Percentiles rank a stretch among this genome's conserved stretches.
Evolutionary conservation across 75 land plant species (phyloP).

Genomic region (Isoetes taiwanensis): DNA sequence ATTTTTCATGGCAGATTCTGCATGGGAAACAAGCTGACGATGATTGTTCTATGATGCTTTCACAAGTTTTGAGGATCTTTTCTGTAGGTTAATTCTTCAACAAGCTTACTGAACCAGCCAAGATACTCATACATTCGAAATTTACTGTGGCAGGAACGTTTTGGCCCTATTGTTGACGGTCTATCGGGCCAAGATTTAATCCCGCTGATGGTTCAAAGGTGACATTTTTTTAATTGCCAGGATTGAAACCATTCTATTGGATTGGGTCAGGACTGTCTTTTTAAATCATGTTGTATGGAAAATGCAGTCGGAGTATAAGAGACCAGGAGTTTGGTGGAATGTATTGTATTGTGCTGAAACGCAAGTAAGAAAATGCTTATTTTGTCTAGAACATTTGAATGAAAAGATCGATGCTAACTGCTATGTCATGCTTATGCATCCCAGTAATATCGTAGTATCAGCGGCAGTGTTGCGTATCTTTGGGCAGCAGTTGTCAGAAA

Average conservation of each 20-base stretch:
- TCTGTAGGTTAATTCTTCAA: constrained; percentile 27
- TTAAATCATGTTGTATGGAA: background rate
- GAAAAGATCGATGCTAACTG: constrained; percentile 3
- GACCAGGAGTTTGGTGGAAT: constrained; percentile 80
- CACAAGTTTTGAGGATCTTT: constrained; percentile 49
- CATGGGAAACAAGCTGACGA: constrained; percentile 44
- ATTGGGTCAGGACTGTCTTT: background rate
- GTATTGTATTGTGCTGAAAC: constrained; percentile 61
- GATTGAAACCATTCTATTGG: background rate
- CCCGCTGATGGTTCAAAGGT: constrained; percentile 86
- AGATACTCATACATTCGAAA: background rate
- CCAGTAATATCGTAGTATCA: constrained; percentile 54
- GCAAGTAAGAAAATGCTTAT: constrained; percentile 35
- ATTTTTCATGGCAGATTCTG: constrained; percentile 48
- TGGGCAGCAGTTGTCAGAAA: constrained; percentile 68
- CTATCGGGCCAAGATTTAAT: constrained; percentile 60
- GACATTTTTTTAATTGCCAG: background rate
- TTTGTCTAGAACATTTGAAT: background rate
- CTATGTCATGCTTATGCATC: background rate
- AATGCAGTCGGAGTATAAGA: constrained; percentile 50
- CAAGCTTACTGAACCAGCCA: background rate
- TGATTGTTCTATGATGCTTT: constrained; percentile 19
- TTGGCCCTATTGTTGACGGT: constrained; percentile 64
- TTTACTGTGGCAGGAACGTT: constrained; percentile 49
- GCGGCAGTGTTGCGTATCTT: constrained; percentile 63